Conservation (phyloP, 768 basidiomycete genomes). For the Lanmaoa rubissima region DNA sequence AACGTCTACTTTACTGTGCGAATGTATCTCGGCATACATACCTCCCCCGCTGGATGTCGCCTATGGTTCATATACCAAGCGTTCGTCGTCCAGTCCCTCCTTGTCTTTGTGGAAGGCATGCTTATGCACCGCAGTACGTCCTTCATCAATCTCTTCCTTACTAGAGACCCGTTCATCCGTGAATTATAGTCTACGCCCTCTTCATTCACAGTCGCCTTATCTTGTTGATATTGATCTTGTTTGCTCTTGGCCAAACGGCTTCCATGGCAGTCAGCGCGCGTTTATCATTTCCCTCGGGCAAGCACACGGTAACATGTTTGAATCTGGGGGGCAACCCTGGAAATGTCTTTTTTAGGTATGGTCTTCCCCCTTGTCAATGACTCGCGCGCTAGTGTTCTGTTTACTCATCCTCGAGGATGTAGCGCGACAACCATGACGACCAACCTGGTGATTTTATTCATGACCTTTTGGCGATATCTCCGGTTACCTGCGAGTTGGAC, state of each 20-base stretch:
- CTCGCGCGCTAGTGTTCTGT: background rate
- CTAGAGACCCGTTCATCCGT: background rate
- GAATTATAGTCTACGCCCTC: constrained; percentile 18
- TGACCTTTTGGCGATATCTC: constrained; percentile 21
- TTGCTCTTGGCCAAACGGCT: constrained; percentile 7
- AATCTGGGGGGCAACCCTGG: constrained; percentile 10
- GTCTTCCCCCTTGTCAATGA: too few species aligned
- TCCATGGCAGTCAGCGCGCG: constrained; percentile 20
- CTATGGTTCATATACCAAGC: constrained; percentile 22
- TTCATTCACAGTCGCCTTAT: constrained; percentile 10
- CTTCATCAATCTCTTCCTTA: background rate
- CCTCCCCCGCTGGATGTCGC: constrained; percentile 8
- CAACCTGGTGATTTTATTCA: constrained; percentile 10
- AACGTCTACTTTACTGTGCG: constrained; percentile 22
- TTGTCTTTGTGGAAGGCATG: constrained; percentile 8
- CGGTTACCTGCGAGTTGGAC: constrained; percentile 12
- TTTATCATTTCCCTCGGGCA: constrained; percentile 6
- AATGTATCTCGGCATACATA: constrained; percentile 12
- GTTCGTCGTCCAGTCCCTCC: constrained; percentile 9
- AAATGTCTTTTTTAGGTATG: constrained; percentile 21
- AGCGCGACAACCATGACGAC: constrained; percentile 22
- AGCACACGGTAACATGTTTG: constrained; percentile 17
- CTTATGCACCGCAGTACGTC: constrained; percentile 23
- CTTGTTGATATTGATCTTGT: constrained; percentile 5
- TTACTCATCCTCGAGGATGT: background rate